Conservation (phyloP, 495 filamentous ascomycete genomes). For the Sordaria brevicollis region DNA sequence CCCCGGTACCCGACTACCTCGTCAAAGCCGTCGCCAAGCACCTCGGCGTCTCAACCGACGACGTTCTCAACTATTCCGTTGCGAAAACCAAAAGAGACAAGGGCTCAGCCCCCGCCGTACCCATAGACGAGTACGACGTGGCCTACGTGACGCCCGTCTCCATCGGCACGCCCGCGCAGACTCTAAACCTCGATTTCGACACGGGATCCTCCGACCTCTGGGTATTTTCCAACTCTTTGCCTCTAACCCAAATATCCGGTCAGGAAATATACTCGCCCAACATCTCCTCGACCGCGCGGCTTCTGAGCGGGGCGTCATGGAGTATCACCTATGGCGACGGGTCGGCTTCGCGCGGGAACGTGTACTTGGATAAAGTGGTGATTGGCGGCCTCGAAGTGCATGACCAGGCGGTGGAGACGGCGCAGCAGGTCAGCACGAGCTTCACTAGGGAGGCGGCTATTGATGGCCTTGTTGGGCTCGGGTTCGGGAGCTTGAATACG, state of each 20-base stretch:
- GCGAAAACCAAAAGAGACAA: constrained; percentile 25
- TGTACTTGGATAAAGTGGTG: constrained; percentile 61
- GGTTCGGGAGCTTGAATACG: constrained; percentile 63
- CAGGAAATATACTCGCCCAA: constrained; percentile 52
- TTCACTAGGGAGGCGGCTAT: constrained; percentile 52
- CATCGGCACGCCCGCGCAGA: constrained; percentile 49
- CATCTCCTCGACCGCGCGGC: constrained; percentile 33
- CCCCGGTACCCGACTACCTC: constrained; percentile 26
- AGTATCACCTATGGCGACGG: constrained; percentile 64
- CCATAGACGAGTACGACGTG: constrained; percentile 45
- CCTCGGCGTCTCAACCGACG: background rate
- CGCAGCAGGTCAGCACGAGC: constrained; percentile 46
- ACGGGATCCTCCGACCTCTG: constrained; percentile 72
- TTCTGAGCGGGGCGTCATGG: constrained; percentile 48
- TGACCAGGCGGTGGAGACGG: constrained; percentile 61
- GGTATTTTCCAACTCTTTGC: constrained; percentile 27
- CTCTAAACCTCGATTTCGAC: constrained; percentile 61
- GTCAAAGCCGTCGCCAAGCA: constrained; percentile 20
- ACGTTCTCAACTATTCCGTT: constrained; percentile 11
- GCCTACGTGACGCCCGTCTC: constrained; percentile 61
- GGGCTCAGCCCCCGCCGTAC: constrained; percentile 41
- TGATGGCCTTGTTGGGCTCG: constrained; percentile 68
- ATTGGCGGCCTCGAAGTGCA: constrained; percentile 54
- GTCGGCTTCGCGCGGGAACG: constrained; percentile 50
- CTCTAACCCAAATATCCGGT: constrained; percentile 21